Base-by-base conservation (phyloP, 208 protist genomes). In the Leptomonas seymouri region DNA sequence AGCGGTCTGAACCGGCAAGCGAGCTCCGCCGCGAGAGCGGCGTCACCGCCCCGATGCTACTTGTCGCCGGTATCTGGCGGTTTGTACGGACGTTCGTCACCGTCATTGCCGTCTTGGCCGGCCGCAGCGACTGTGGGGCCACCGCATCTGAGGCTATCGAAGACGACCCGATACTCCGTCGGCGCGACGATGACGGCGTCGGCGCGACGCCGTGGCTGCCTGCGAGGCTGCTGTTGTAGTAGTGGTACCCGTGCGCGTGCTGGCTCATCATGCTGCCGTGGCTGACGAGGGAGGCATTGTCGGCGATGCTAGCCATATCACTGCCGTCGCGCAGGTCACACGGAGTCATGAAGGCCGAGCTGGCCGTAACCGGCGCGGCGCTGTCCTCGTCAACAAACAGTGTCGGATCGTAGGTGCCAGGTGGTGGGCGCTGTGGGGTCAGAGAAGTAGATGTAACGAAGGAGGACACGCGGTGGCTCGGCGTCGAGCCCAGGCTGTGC, bases 351-450 rank as follows among this genome's bases (percentile, higher is more conserved):
- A 75, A 75, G 25, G 53, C 61, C 5, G 70, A 69, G 55, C 70
- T 75, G 28, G 61, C 70, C 14, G 62, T 75, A 31, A 58, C 70
- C 15, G 42, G 36, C 12, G 46, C 39, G 0, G 61, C 39, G 41
- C 60, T 75, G 61, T 75, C 70, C 12, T 75, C 70, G 36, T 75
- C 70, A 6, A 57, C 48, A 23, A 75, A 75, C 14, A 42, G 18
- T 21, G 62, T 59, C 23, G 60, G 60, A 36, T 59, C 41, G 45
- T 64, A 64, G 2, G 3, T 3, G 36, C 28, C 28, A 8, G 58
- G 18, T 0, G 23, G 25, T 6, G 39, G 15, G 39, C 21, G 23
- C 5, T n/a, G 41, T 16, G 51, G 28, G 51, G n/a, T 23, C n/a
- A 36, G 57, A 7, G 58, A 28, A 4, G 41, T 53, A 0, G 44